Base-by-base conservation (phyloP, 1,284 basidiomycete species). In the Ganoderma lucidum region DNA sequence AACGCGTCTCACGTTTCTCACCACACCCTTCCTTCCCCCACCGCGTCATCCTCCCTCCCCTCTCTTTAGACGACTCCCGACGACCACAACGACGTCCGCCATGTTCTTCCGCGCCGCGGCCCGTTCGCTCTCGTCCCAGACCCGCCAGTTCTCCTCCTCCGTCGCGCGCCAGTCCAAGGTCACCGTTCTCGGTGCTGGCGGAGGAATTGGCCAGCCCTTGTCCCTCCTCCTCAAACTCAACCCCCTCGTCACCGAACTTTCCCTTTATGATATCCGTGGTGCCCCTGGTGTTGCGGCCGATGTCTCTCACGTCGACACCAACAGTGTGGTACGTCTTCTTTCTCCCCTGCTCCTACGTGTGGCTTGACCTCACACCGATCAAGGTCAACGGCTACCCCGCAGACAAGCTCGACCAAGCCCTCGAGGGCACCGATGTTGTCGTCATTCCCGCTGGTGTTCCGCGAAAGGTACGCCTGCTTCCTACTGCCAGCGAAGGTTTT, bases 371-470 rank as follows among this genome's bases (percentile, higher is more conserved):
- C 32, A 59, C 64, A 58, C 70, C 55, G 70, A 74, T 62, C 59
- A 71, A 95, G 93, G 93, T 95, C 72, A 86, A 84, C 48, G 96
- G 96, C 69, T 97, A 91, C 80, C 85, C 92, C 72, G 90, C 92
- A 65, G 93, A 95, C 81, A 89, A 96, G 80, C 90, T 98, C 77
- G 93, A 95, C 80, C 87, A 91, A 76, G 95, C 96, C 30, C 88
- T 98, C 70, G 89, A 94, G 72, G 95, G 93, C 75, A 92, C 89
- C 73, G 87, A 97, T 83, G 92, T 99, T 74, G 93, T 99, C 75
- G 93, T 99, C 76, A 98, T 99, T 82, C 98, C 98, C 71, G 97
- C 97, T 82, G 98, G 97, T 89, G 96, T 97, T 70, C 96, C 96
- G 73, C 88, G 96, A 80, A 97, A 97, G 90, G 95, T 96, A 81